Evolutionary conservation across 148 eudicot species (phyloP).

Genomic region (Gaultheria prostrata): DNA sequence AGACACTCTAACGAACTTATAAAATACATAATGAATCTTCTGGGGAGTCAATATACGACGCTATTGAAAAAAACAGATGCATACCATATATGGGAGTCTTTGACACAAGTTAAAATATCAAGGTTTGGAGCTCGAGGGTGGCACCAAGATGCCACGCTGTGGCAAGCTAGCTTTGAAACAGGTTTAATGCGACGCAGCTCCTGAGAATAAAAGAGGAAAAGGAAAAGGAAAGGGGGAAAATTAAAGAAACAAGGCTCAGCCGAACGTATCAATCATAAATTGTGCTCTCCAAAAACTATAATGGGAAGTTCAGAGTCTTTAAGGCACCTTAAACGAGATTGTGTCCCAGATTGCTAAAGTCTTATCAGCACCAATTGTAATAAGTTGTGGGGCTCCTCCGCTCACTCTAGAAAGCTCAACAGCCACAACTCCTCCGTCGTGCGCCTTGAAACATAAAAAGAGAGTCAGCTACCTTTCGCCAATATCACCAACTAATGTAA

Average conservation of each 20-base stretch:
- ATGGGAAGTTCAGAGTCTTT: constrained; percentile 17
- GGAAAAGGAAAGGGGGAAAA: background rate
- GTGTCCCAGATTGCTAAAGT: constrained; percentile 96
- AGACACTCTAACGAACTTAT: background rate
- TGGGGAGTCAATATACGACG: background rate
- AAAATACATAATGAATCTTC: background rate
- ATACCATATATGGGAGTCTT: constrained; percentile 98
- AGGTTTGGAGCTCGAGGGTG: constrained; percentile 99
- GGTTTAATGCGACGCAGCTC: constrained; percentile 97
- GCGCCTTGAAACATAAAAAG: constrained; percentile 52
- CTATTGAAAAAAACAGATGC: constrained; percentile 18
- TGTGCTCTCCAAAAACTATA: constrained; percentile 4
- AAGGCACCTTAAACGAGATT: constrained; percentile 74
- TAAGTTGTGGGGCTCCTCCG: constrained; percentile 92
- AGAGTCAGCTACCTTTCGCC: background rate
- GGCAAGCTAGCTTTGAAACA: constrained; percentile 91
- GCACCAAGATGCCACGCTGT: constrained; percentile 99
- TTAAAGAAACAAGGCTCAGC: background rate
- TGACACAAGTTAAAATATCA: constrained; percentile 95
- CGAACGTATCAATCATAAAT: background rate
- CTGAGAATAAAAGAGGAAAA: constrained; percentile 45
- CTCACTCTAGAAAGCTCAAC: constrained; percentile 90
- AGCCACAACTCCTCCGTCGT: constrained; percentile 97
- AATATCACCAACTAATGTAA: background rate
- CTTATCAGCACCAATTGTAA: constrained; percentile 94